Evolutionary conservation across 148 eudicot species (phyloP), one percentile per base, ranked within the genome.

Genomic region (Amaranthus cruentus): DNA sequence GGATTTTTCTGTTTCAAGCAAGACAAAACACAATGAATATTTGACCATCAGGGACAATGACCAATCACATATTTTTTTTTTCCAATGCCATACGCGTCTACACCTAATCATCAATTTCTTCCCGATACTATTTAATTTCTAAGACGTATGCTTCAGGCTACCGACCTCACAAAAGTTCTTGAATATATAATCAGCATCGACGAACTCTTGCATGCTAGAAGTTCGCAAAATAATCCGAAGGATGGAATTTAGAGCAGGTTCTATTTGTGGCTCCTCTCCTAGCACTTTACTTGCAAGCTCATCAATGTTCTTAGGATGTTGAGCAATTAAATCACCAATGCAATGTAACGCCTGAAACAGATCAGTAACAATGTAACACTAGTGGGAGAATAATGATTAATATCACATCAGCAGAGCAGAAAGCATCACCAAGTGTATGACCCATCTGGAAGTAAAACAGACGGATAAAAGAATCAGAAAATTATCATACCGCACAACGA

Each of bases 161-260:
- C 70, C 56, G 68, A 95, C 99, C 99, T 95, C 91, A 81, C 99
- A 95, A 55, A 85, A 91, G 85, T 87, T 82, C 87, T 88, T 86
- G 81, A 95, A 88, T 77, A 92, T 83, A 81, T 85, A 81, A 81
- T 95, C 99, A 53, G 99, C 99, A 75, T 97, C 92, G 5, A 88
- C 72, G 77, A 90, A 91, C 77, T 95, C 99, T 81, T 88, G 96
- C 79, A 86, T 71, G 77, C 91, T 91, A 79, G 99, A 86, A 73
- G 99, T 87, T 62, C 97, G 85, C 87, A 95, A 83, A 66, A 90
- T 86, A 66, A 91, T 85, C 69, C 97, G 80, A 21, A 95, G 92
- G 68, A 95, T 76, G 69, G 97, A 92, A 79, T 90, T 91, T 52
- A 90, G 70, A 55, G 99, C 97, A 80, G 91, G 90, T 78, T 91